These are phyloP conservation scores for Penicillium odoratum DNA, from an alignment of 495 filamentous ascomycete genomes.

Conservation along the genomic window DNA sequence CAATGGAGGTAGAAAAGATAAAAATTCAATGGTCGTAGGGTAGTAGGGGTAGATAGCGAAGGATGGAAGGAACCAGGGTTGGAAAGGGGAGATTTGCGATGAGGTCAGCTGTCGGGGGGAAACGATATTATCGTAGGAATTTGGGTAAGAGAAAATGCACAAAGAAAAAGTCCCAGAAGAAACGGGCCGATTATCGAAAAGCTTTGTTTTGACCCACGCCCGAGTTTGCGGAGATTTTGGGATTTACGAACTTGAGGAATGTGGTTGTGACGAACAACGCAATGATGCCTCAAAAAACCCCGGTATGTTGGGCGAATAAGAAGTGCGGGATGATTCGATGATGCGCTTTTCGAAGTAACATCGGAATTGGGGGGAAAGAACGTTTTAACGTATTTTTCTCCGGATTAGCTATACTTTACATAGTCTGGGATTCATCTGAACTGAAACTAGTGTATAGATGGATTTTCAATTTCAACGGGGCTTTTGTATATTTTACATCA, in stretches of 20 bases:
- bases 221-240: constrained; percentile 6
- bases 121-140: constrained; percentile 18
- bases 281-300: constrained; percentile 5
- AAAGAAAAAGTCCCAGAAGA: constrained; percentile 5
- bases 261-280: constrained; percentile 26
- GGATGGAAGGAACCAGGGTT: constrained; percentile 25
- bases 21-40: background rate
- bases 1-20: constrained; percentile 2
- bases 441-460: background rate
- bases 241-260: constrained; percentile 17
- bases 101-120: constrained; percentile 32
- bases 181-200: constrained; percentile 12
- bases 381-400: background rate
- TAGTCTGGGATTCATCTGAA: background rate
- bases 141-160: constrained; percentile 21
- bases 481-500: background rate
- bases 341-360: constrained; percentile 21
- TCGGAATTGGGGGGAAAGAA: background rate
- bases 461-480: background rate
- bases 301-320: constrained; percentile 18
- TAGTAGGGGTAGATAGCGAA: background rate
- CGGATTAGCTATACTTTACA: background rate
- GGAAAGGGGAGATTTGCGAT: constrained; percentile 29
- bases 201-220: constrained; percentile 43
- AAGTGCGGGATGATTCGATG: constrained; percentile 19